Base-by-base conservation (phyloP, 495 filamentous ascomycete species). In the Parmelia sp. region DNA sequence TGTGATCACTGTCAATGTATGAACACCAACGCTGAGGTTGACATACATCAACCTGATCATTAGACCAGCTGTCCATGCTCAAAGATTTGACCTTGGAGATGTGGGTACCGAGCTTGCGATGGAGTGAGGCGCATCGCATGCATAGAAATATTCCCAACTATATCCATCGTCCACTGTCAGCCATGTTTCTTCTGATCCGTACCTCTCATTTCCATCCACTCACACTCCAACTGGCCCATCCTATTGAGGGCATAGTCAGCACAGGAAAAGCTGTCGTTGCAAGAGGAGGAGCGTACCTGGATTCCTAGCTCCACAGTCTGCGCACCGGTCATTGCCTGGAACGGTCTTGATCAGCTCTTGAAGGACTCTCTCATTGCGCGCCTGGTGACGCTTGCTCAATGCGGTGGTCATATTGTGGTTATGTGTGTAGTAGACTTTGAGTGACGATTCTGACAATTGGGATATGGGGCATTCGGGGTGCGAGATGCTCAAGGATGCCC, bases 211-310 rank as follows among this genome's bases (percentile, higher is more conserved):
- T 57, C 42, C 64, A 23, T 25, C 42, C 66, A 84, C 90, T 75
- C 87, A 96, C 91, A 75, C 89, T 97, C 92, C 94, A 98, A 81
- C 92, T 96, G 75, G 94, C 92, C 95, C 95, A 98, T 81, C 86
- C 92, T 96, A 70, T 61, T 36, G 63, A 70, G 56, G 27, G 25
- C 14, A 8, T 14, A 53, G 27, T 53, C 27, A 53, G 49, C 49
- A 29, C 31, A 25, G 49, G 15, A 29, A 53, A 53, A 17, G 12
- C 25, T 19, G 8, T 19, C 25, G 4, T 5, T 25, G 49, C 11
- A 53, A 15, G 3, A 15, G 49, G 19, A 31, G 36, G 11, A 57
- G 82, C 82, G 66, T 78, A 96, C 93, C 88, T 85, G 94, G 94
- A 81, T 96, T 97, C 77, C 86, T 83, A 45, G 90, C 88, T 70